Evolutionary conservation across 495 filamentous ascomycete species (phyloP).

Genomic region (Lepidopterella palustris): DNA sequence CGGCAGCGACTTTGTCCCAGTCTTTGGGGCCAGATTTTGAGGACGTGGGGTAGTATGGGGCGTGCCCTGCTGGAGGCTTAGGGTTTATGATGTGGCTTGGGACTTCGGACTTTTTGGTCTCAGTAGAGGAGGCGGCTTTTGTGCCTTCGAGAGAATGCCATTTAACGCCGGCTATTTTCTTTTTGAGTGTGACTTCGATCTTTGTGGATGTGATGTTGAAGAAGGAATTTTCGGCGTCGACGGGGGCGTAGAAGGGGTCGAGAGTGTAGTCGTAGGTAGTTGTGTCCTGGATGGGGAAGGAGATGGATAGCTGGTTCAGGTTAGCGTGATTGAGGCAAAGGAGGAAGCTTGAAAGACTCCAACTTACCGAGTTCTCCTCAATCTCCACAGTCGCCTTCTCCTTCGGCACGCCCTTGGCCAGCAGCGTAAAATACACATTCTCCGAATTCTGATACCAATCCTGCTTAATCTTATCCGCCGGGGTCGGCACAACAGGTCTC

Average conservation of each 20-base stretch:
- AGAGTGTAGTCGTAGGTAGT: conserved; percentile 61
- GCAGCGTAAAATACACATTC: conserved; percentile 60
- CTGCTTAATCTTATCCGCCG: conserved; percentile 60
- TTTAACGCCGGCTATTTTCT: conserved; percentile 60
- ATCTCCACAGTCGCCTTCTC: conserved; percentile 55
- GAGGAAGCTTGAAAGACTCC: neutral
- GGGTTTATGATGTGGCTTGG: conserved; percentile 10
- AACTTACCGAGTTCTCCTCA: conserved; percentile 45
- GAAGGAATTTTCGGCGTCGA: conserved; percentile 55
- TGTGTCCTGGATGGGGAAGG: conserved; percentile 56
- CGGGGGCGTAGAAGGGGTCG: conserved; percentile 60
- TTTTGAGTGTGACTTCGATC: conserved; percentile 73
- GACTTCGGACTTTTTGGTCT: conserved; percentile 10
- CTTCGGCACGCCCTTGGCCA: conserved; percentile 65
- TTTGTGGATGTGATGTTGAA: conserved; percentile 69
- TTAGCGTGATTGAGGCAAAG: conserved; percentile 22
- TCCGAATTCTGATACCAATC: conserved; percentile 74
- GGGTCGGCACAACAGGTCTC: conserved; percentile 40
- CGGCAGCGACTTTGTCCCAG: conserved; percentile 75
- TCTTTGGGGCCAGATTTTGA: conserved; percentile 78
- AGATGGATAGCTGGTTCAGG: conserved; percentile 43
- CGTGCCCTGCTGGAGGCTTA: conserved; percentile 25
- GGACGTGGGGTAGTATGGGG: conserved; percentile 79
- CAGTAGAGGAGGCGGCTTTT: conserved; percentile 23
- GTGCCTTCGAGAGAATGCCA: conserved; percentile 66